Evolutionary conservation across 805 yeast species (phyloP), one percentile per base, ranked within the genome.

Genomic region (Candida andamanensis): DNA sequence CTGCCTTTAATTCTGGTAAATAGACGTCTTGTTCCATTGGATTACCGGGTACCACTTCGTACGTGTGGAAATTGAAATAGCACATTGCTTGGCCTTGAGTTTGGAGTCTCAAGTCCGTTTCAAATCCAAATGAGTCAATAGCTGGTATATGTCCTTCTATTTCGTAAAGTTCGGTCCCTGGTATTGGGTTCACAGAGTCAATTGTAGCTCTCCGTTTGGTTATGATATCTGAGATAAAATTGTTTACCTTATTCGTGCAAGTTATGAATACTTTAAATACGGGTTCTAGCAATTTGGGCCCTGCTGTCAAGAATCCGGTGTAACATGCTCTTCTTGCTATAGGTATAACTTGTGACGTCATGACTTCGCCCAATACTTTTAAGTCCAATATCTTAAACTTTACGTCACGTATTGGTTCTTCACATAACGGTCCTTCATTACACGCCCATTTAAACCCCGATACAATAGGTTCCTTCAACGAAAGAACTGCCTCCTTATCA

Each of bases 341-440:
- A 14, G 95, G 92, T 23, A 86, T 80, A 4, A 89, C 67, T 51
- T 86, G 95, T n/a, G 67, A 54, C 19, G 74, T 69, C 17, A 74
- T 72, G 25, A 79, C 57, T 24, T 69, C 74, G 0, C 64, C 56
- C 5, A 80, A 68, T 3, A 83, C 47, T 0, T 61, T 58, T 0
- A 76, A 73, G 35, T 79, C 85, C 28, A 85, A 64, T 24, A 92
- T 67, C 34, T 76, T 75, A 55, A 92, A 86, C 41, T 74, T 77
- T 5, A 80, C 75, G 33, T 78, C 72, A 32, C 84, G 60, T 5
- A 92, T 66, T 0, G 84, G 80, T 50, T 86, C 96, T 39, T 83
- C 95, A 40, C 94, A 78, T n/a, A 92, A 61, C 0, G 99, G 98
- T 0, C 98, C 98, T 46, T 85, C 95, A 35, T 76, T 67, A 0